Conservation (phyloP, 2,329 filamentous ascomycete species). For the Xylaria sp. region DNA sequence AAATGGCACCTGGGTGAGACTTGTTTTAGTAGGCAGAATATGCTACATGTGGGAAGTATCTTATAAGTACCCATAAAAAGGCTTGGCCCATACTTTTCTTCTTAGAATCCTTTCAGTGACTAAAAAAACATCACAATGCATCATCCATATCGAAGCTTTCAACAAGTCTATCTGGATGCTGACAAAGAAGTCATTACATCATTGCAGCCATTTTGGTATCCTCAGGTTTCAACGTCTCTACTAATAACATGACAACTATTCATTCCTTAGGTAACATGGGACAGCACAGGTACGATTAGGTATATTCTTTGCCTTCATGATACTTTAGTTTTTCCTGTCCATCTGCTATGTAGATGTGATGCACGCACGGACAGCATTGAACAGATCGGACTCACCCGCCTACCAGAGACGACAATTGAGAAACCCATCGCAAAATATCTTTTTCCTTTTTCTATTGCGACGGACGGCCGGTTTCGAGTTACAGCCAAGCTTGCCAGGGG, state of each 20-base stretch:
- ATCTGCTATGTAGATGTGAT: too few relatives aligned
- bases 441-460: background rate
- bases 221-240: background rate
- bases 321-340: too few relatives aligned
- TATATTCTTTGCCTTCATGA: background rate
- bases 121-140: constrained; percentile 2
- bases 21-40: background rate
- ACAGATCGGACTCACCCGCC: background rate
- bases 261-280: background rate
- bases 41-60: background rate
- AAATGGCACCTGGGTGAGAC: background rate
- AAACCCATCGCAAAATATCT: background rate
- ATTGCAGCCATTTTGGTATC: background rate
- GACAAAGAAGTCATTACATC: constrained; percentile 17
- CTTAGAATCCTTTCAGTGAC: background rate
- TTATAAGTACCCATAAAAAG: background rate
- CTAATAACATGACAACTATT: too few relatives aligned
- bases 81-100: background rate
- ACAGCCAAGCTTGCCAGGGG: background rate
- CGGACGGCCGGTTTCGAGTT: background rate
- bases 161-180: background rate
- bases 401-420: too few relatives aligned
- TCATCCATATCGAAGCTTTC: background rate
- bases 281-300: background rate
- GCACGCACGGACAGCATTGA: background rate